Percentiles rank a stretch among this genome's conserved stretches.
These are phyloP conservation scores for Sonneratia caseolaris DNA, from an alignment of 345 rosid species.

Conservation along the genomic window DNA sequence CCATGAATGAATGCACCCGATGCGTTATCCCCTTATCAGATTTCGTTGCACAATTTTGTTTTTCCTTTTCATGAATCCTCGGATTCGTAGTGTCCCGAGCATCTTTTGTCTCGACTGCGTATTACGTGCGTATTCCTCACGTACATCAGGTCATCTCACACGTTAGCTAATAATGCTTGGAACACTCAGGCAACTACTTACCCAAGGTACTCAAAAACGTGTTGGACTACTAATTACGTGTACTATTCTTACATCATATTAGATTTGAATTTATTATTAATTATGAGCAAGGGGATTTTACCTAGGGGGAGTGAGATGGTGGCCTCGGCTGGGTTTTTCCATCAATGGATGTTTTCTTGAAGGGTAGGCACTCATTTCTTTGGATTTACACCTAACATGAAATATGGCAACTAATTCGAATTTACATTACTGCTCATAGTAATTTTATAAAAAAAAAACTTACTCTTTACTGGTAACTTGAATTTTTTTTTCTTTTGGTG, in stretches of 20 bases:
- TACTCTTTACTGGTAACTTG: background rate
- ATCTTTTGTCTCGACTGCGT: background rate
- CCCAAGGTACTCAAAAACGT: no score
- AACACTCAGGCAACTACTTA: no score
- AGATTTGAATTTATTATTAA: background rate
- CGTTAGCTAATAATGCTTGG: no score
- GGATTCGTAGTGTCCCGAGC: background rate
- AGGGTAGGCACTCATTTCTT: background rate
- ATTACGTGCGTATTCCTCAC: background rate
- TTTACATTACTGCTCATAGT: no score
- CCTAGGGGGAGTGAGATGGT: background rate
- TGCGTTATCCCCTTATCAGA: background rate
- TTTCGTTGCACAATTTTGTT: background rate
- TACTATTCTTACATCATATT: background rate
- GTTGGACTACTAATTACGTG: background rate
- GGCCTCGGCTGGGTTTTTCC: background rate
- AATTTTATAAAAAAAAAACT: no score
- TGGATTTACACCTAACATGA: background rate
- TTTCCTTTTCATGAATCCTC: background rate
- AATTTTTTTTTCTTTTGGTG: background rate
- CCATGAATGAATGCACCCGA: background rate
- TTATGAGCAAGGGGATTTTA: background rate
- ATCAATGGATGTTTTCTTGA: background rate
- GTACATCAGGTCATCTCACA: background rate
- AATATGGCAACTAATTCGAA: no score